Conservation (phyloP, 441 rosid species). For the Theobroma grandiflorum region DNA sequence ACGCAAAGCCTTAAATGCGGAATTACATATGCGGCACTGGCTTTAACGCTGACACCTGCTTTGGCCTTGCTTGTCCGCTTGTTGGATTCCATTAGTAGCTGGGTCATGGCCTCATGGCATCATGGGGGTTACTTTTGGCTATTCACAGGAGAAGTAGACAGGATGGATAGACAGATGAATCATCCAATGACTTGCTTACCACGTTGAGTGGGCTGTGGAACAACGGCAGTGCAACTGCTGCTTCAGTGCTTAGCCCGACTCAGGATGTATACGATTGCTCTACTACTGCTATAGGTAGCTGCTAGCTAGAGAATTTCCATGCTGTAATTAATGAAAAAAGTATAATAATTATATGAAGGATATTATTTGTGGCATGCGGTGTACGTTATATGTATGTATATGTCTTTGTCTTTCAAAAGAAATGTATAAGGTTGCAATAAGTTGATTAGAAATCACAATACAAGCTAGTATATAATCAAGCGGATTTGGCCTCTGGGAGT, state of each 20-base stretch:
- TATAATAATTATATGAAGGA: not conserved
- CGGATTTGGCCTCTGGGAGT: not conserved
- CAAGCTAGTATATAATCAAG: not conserved
- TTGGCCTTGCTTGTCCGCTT: constrained; percentile 40
- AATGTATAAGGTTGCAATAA: not conserved
- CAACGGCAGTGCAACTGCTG: not conserved
- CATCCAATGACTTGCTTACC: constrained; percentile 25
- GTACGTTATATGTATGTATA: not conserved
- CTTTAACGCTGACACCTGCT: constrained; percentile 36
- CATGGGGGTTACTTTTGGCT: constrained; percentile 21
- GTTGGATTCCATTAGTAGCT: constrained; percentile 40
- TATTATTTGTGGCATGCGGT: not conserved
- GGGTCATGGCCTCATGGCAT: not conserved
- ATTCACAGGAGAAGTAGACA: constrained; percentile 19
- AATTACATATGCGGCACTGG: constrained; percentile 27
- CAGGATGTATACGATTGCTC: not conserved
- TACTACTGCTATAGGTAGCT: not conserved
- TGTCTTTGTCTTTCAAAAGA: no score
- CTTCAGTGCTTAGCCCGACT: not conserved
- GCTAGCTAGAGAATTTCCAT: not conserved
- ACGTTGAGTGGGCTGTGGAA: constrained; percentile 21
- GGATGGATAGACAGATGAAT: constrained; percentile 24
- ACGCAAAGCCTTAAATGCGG: constrained; percentile 48
- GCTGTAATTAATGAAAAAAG: not conserved
- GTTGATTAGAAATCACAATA: not conserved